These are phyloP conservation scores for Eucalyptus erythrocorys DNA, from an alignment of 345 rosid species.

Conservation along the genomic window DNA sequence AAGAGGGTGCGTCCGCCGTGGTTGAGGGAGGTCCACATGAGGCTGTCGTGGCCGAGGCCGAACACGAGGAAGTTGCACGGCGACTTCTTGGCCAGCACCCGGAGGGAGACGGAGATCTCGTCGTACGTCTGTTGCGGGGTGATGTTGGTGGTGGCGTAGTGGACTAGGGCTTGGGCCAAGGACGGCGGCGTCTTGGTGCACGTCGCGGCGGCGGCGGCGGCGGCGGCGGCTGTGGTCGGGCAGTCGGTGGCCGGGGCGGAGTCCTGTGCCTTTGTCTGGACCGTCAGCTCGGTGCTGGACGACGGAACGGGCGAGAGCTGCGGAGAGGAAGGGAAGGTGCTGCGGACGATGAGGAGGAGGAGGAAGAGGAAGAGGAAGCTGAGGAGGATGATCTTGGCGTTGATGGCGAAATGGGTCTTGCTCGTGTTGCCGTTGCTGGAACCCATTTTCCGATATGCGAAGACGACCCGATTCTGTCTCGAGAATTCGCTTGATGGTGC, in stretches of 20 bases:
- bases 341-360: conserved; percentile 26
- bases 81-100: conserved; percentile 47
- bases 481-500: neutral
- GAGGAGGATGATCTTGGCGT: conserved; percentile 23
- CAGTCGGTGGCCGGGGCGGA: neutral
- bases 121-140: conserved; percentile 84
- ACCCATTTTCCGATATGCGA: neutral
- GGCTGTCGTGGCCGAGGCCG: conserved; percentile 85
- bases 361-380: conserved; percentile 24
- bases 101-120: conserved; percentile 62
- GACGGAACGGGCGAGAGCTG: neutral
- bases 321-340: conserved; percentile 24
- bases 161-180: conserved; percentile 56
- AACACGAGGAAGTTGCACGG: conserved; percentile 88
- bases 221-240: conserved; percentile 1
- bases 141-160: conserved; percentile 62
- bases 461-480: neutral
- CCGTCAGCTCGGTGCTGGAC: neutral
- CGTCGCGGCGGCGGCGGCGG: neutral
- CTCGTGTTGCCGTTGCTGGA: neutral
- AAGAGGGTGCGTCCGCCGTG: conserved; percentile 80
- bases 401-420: conserved; percentile 13
- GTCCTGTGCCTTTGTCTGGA: neutral
- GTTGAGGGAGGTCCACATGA: conserved; percentile 83
- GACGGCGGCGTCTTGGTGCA: conserved; percentile 61